Evolutionary conservation across 176 grass and related monocot genomes (phyloP).

Genomic region (Sorghum bicolor): Sorghum_bicolor_NCBIv3 NC_012872.2:4765001-4765500

Average conservation of each 20-base stretch:
- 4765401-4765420: conserved; percentile 38
- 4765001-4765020: conserved; percentile 37
- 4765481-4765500: conserved; percentile 52
- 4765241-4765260: conserved; percentile 41
- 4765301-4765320: conserved; percentile 44
- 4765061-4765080: conserved; percentile 10
- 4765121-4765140: conserved; percentile 7
- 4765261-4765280: conserved; percentile 64
- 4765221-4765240: conserved; percentile 41
- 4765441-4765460: conserved; percentile 38
- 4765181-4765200: conserved; percentile 42
- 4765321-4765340: conserved; percentile 50
- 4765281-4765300: conserved; percentile 33
- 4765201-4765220: conserved; percentile 36
- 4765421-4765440: conserved; percentile 53
- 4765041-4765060: conserved; percentile 32
- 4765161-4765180: conserved; percentile 27
- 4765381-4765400: conserved; percentile 52
- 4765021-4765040: conserved; percentile 41
- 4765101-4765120: conserved; percentile 38
- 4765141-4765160: conserved; percentile 44
- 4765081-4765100: conserved; percentile 37
- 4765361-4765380: conserved; percentile 55
- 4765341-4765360: conserved; percentile 26
- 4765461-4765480: conserved; percentile 11